phyloP scores from a whole-genome alignment of 805 yeast species.

The Pichia gijzeniarum region DNA sequence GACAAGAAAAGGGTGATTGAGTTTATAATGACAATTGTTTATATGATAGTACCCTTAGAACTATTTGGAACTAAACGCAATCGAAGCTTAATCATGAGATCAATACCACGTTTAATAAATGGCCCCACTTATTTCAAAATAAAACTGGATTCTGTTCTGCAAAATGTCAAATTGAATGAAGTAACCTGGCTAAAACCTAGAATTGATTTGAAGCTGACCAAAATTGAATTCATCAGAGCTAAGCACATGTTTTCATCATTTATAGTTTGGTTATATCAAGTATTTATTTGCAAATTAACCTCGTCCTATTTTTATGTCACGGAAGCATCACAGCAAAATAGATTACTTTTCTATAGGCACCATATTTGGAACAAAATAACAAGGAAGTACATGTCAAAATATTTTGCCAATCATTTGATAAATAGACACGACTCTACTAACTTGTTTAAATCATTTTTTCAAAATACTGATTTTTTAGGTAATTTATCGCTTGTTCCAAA shows the following conservation, averaged over 20 bases:
- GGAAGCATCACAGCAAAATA: slow-evolving; percentile 38
- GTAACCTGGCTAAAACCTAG: slow-evolving; percentile 50
- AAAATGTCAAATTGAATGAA: slow-evolving; percentile 35
- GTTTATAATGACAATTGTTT: slow-evolving; percentile 38
- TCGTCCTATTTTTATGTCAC: slow-evolving; percentile 62
- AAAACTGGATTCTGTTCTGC: slow-evolving; percentile 27
- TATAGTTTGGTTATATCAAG: slow-evolving; percentile 51
- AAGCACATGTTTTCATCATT: slow-evolving; percentile 35
- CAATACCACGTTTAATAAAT: slow-evolving; percentile 34
- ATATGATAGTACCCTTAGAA: slow-evolving; percentile 43
- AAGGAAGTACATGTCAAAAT: slow-evolving; percentile 36
- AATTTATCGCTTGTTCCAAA: slow-evolving; percentile 54
- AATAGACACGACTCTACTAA: slow-evolving; percentile 14
- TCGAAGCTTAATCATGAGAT: slow-evolving; percentile 33
- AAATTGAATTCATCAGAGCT: slow-evolving; percentile 38
- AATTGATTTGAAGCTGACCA: slow-evolving; percentile 26
- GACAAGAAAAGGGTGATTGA: slow-evolving; percentile 32
- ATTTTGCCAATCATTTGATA: slow-evolving; percentile 34
- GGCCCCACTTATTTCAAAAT: slow-evolving; percentile 34
- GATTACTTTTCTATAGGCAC: slow-evolving; percentile 49
- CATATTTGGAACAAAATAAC: slow-evolving; percentile 47
- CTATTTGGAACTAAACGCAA: slow-evolving; percentile 50
- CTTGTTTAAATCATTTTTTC: slow-evolving; percentile 14
- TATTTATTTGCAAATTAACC: slow-evolving; percentile 41
- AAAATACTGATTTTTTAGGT: slow-evolving; percentile 33